Evolutionary conservation across 768 basidiomycete species (phyloP), one percentile per base, ranked within the genome.

Genomic region (Russula compacta): DNA sequence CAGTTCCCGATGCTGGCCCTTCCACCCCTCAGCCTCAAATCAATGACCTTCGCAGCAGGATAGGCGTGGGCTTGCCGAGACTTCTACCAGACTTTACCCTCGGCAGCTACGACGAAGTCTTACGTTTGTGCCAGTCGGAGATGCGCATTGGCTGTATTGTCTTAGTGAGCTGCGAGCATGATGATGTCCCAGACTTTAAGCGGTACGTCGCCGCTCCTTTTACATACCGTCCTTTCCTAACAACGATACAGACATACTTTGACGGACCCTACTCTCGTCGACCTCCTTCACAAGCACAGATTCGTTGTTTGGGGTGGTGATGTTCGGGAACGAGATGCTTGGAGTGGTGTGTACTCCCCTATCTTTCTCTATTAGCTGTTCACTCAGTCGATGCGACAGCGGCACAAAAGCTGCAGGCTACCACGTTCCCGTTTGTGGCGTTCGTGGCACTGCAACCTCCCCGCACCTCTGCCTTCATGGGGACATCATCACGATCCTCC

Each of bases 241-340:
- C 46, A 19, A 21, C 19, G 56, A 56, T 63, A 2, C 60, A 92
- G 89, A 61, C 78, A 80, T 4, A 92, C 92, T 0, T 77, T 98
- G 17, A 86, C 87, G 0, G 85, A 95, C 68, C 74, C 84, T 2
- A 74, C 78, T 9, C 79, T 98, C 48, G 81, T 94, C 7, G 80
- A 79, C 29, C 71, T 82, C 3, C 76, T 97, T 24, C 79, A 81
- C 52, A 84, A 87, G 38, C 87, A 93, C 70, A 77, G 86, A 53
- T 78, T 95, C 56, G 67, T 93, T 17, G 83, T 92, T 8, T 99
- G 95, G 95, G 95, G 89, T 3, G 95, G 92, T 15, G 95, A 98
- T 69, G 83, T 97, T 8, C 79, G 86, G 38, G 87, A 89, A 67
- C 78, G 78, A 39, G 92, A 95, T 63, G 83, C 90, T 5, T 93